Base-by-base conservation (phyloP, 192 early-diverging fungal species). In the Coemansia guatemalensis region DNA sequence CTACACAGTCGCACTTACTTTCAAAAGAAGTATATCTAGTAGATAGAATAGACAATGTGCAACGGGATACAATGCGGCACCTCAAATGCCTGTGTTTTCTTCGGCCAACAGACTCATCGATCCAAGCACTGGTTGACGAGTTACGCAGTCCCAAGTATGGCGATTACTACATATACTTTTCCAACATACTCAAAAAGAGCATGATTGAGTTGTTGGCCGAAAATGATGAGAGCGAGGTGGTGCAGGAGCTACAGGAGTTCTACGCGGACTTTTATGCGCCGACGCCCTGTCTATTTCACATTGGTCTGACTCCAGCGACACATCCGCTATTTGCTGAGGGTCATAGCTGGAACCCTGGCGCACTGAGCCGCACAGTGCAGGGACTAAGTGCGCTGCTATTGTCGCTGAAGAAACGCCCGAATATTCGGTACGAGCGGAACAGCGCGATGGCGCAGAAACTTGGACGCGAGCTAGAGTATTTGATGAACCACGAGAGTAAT, bases 81-180 rank as follows among this genome's bases (percentile, higher is more conserved):
- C 65, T 99, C 39, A 96, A 96, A 70, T 98, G 96, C 64, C 80
- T 99, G 32, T 93, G 90, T 65, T 99, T 98, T 76, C 67, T 93
- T 14, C 69, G 97, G 48, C 95, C 96, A 0, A 92, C 95, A 0
- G 77, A 84, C 8, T 88, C 93, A 44, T 92, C 92, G 4, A 81
- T 98, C 22, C 93, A 93, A 71, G 87, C 84, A 25, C 70, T 99
- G 56, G 84, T 95, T 17, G 92, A 95, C 55, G 97, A 99, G 78
- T 83, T 99, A 25, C 73, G 91, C 49, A 90, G 91, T 22, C 97
- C 97, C 6, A 85, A 88, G 39, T 99, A 97, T 80, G 93, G 93
- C 53, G 95, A 96, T 65, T 99, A 99, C 71, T 96, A 95, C 68
- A 85, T 99, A 35, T 98, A 94, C 69, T 97, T 99, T 72, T 90